A percentile compares a stretch with the other conserved stretches of the same genome.
phyloP scores from a whole-genome alignment of 176 grass and related monocot genomes.

The Ananas comosus region DNA sequence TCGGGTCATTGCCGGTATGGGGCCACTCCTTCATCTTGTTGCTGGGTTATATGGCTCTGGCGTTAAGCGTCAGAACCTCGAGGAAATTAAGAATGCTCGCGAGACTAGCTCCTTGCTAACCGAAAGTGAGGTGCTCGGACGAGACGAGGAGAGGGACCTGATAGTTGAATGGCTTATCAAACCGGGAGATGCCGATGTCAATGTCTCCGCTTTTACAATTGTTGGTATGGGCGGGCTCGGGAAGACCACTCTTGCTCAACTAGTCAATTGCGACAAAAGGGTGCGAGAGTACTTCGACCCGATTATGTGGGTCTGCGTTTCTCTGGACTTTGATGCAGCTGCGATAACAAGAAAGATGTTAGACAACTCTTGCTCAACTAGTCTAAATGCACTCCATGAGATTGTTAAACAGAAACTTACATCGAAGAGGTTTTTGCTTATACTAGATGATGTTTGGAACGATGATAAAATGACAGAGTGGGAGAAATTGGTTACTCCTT shows the following conservation, averaged over 20 bases:
- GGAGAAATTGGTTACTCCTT: too few relatives aligned
- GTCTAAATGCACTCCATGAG: too few relatives aligned
- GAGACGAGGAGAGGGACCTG: conserved; percentile 2
- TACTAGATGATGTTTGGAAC: too few relatives aligned
- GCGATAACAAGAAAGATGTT: too few relatives aligned
- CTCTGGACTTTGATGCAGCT: too few relatives aligned
- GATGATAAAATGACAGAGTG: too few relatives aligned
- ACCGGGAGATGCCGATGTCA: background rate
- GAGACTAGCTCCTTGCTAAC: conserved; percentile 6
- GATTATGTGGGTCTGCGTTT: too few relatives aligned
- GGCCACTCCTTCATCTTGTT: conserved; percentile 1
- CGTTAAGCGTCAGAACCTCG: background rate
- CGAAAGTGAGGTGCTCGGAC: conserved; percentile 4
- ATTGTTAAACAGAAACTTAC: too few relatives aligned
- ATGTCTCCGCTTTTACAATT: conserved; percentile 13
- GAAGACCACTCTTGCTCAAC: background rate
- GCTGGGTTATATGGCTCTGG: background rate
- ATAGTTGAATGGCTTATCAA: background rate
- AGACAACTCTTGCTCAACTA: too few relatives aligned
- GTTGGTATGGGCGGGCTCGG: conserved; percentile 13
- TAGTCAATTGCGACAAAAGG: too few relatives aligned
- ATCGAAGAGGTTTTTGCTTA: too few relatives aligned
- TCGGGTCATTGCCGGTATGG: background rate
- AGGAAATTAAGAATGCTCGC: background rate
- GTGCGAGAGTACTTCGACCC: too few relatives aligned